phyloP scores from a whole-genome alignment of 148 eudicot species.

The Salicornia ramosissima region DNA sequence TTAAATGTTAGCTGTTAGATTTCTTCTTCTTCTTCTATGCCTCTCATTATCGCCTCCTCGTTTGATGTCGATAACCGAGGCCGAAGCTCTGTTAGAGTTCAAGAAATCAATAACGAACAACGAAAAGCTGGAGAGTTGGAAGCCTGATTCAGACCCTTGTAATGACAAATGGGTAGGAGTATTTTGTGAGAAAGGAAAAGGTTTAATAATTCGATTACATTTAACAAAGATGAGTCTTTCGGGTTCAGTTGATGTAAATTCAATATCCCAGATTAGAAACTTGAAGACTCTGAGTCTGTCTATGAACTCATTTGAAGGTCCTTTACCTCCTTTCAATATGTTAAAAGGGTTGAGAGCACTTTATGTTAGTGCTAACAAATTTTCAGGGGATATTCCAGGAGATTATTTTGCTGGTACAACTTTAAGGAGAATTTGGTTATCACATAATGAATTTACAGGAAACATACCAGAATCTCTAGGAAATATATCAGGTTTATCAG shows the following conservation, averaged over 20 bases:
- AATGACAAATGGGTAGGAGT: conserved; percentile 43
- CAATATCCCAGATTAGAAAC: conserved; percentile 20
- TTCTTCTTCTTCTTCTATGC: conserved; percentile 34
- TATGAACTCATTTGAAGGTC: conserved; percentile 45
- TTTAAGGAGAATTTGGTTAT: conserved; percentile 38
- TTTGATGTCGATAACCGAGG: conserved; percentile 22
- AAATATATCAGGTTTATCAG: conserved; percentile 22
- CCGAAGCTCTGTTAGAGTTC: conserved; percentile 41
- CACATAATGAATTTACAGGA: conserved; percentile 44
- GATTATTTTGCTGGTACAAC: conserved; percentile 31
- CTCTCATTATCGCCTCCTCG: conserved; percentile 22
- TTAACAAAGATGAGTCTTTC: conserved; percentile 37
- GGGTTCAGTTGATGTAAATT: conserved; percentile 31
- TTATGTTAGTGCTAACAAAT: conserved; percentile 34
- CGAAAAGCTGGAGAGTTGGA: conserved; percentile 31
- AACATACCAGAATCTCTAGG: conserved; percentile 41
- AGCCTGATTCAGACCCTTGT: conserved; percentile 40
- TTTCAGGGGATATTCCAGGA: conserved; percentile 46
- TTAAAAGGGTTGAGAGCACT: conserved; percentile 37
- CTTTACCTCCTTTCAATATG: conserved; percentile 39
- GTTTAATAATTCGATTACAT: conserved; percentile 28
- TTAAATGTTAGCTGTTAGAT: conserved; percentile 46
- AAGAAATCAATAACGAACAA: conserved; percentile 33
- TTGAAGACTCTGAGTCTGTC: conserved; percentile 33
- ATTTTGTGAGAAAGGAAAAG: conserved; percentile 27